Base-by-base conservation (phyloP, 257 asterid genomes). In the Rubia yunnanensis region DNA sequence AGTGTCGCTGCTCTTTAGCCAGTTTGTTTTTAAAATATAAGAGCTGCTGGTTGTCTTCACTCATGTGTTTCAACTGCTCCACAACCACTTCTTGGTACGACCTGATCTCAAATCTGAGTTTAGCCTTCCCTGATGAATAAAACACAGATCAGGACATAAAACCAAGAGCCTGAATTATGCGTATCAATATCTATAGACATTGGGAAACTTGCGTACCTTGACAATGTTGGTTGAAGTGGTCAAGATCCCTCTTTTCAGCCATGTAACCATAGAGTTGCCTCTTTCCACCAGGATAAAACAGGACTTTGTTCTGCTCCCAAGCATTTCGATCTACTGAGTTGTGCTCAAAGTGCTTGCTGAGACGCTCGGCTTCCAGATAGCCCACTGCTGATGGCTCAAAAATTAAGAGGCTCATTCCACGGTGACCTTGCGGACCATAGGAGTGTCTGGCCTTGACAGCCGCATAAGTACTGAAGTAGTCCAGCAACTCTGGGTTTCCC, bases 41-140 rank as follows among this genome's bases (percentile, higher is more conserved):
- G 17, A 87, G 79, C 78, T 70, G 89, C 65, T 87, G 94, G 71
- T 89, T 87, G 2, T 89, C 94, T 73, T 87, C 95, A 3, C 77
- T 78, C 94, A 87, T 89, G 65, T 82, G 87, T 72, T 78, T 84
- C 80, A 83, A 55, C 11, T 76, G 82, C 5, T 74, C 64, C 7
- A 78, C 83, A n/a, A 89, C 94, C 83, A 60, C 76, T 65, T 89
- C 89, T 41, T 74, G 76, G 34, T 83, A 78, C 1, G 91, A 89
- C 7, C 48, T 64, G 60, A 87, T 76, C 49, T 89, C 91, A 63
- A 46, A 89, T 67, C 80, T 89, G 80, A 85, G 73, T 55, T 81
- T 85, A 5, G 88, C 20, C 79, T 85, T 88, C 18, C 86, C 96
- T 88, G 65, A 34, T 4, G 31, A 74, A 64, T 65, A 35, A 30